These are phyloP conservation scores for Botrytis cinerea DNA, from an alignment of 2,329 filamentous ascomycete species.

Conservation along the genomic window DNA sequence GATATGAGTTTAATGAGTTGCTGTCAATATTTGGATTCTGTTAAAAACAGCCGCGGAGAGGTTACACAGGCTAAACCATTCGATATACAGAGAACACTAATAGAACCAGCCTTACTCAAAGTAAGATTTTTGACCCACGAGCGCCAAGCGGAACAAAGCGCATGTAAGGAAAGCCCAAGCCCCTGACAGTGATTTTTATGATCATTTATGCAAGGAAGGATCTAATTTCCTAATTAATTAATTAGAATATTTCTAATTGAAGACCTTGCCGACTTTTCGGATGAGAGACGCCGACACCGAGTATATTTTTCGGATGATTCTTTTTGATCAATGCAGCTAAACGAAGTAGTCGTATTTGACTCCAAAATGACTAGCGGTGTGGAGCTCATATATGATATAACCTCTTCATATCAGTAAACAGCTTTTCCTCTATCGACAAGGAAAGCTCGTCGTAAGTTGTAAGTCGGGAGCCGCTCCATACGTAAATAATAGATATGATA, in stretches of 20 bases:
- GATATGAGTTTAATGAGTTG: constrained; percentile 6
- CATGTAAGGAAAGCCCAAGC: constrained; percentile 6
- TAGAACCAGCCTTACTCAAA: constrained; percentile 2
- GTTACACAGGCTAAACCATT: constrained; percentile 19
- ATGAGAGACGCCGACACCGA: constrained; percentile 9
- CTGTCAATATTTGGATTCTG: background rate
- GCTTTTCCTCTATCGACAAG: background rate
- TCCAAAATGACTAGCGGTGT: constrained; percentile 20
- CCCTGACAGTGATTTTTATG: background rate
- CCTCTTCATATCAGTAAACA: background rate
- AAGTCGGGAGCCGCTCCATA: background rate
- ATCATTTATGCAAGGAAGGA: constrained; percentile 20
- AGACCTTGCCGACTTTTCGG: constrained; percentile 2
- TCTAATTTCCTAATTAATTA: background rate
- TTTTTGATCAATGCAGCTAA: constrained; percentile 7
- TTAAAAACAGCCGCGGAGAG: constrained; percentile 13
- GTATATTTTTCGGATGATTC: background rate
- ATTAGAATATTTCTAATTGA: constrained; percentile 2
- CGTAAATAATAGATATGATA: background rate
- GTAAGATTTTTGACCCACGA: constrained; percentile 8
- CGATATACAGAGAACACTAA: background rate
- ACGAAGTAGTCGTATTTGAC: constrained; percentile 16
- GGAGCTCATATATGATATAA: constrained; percentile 4
- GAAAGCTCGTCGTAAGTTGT: background rate
- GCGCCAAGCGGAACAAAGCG: background rate